Evolutionary conservation across 345 rosid species (phyloP), one percentile per base, ranked within the genome.

Genomic region (Populus davidiana): DNA sequence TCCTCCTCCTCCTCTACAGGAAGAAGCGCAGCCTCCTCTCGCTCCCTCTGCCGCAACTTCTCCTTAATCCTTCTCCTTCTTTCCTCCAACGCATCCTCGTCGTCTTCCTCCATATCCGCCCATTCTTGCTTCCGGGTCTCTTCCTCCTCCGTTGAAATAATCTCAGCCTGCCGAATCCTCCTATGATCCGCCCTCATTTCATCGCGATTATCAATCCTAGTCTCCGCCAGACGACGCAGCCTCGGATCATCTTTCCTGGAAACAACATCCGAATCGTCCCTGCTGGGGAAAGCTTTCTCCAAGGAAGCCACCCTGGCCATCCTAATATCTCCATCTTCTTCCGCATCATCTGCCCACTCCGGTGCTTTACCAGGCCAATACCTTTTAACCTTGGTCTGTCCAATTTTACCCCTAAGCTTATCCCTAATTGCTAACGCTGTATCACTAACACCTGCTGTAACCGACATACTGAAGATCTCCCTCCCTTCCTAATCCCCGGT

Each of bases 331-430:
- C 78, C 89, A 72, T 91, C 96, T 79, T 91, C 92, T 29, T 89
- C 91, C 0, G 76, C 84, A 27, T 90, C 96, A 21, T 87, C 93
- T 2, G 89, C 93, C 93, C 93, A 88, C 56, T 91, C 91, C 0
- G 96, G 96, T 7, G 90, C 96, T 83, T 90, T 88, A 21, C 92
- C 93, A 31, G 92, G 92, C 92, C 93, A 91, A 63, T 91, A 91
- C 80, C 96, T 80, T 79, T 85, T 88, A n/a, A 91, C 96, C 80
- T 83, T 91, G 0, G 92, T 91, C 79, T 86, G 91, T 16, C 91
- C 87, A 67, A 90, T 91, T 72, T 87, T 90, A 61, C 96, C 93
- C 71, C 89, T 84, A 6, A 91, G 89, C 75, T 90, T 91, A n/a
- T 89, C 96, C 69, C 96, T 81, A 25, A 86, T 67, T 14, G 96